Evolutionary conservation across 2,329 filamentous ascomycete species (phyloP).

Genomic region (Thelonectria rubi): DNA sequence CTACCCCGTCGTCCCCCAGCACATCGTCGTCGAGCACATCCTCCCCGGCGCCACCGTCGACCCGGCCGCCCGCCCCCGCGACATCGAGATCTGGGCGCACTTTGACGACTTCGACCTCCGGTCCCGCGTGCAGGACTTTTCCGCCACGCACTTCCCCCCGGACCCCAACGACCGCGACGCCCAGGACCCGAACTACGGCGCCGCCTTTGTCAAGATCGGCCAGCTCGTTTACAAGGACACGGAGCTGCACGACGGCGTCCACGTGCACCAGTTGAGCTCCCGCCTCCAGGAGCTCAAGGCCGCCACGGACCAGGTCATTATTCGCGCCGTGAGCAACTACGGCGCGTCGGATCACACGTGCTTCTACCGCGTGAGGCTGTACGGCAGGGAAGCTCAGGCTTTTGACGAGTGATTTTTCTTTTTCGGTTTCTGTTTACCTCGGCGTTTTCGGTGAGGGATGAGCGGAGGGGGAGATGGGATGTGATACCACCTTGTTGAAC

Average conservation of each 20-base stretch:
- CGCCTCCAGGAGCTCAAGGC: conserved; percentile 59
- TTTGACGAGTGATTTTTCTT: not conserved
- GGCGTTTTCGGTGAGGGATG: not conserved
- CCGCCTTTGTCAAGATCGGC: conserved; percentile 65
- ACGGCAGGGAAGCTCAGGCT: conserved; percentile 47
- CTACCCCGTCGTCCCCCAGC: conserved; percentile 68
- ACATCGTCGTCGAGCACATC: conserved; percentile 79
- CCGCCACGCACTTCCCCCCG: conserved; percentile 52
- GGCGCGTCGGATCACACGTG: conserved; percentile 68
- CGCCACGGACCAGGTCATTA: conserved; percentile 60
- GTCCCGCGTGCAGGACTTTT: conserved; percentile 54
- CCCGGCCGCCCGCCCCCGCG: conserved; percentile 68
- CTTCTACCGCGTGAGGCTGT: conserved; percentile 70
- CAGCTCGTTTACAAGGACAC: conserved; percentile 63
- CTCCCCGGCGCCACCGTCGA: conserved; percentile 68
- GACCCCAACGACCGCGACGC: conserved; percentile 43
- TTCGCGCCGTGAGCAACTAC: conserved; percentile 67
- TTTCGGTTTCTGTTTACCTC: conserved; percentile 7
- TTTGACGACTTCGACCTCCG: conserved; percentile 58
- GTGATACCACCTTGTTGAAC: conserved; percentile 13
- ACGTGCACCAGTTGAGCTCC: conserved; percentile 63
- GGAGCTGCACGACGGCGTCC: conserved; percentile 54
- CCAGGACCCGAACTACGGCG: conserved; percentile 38
- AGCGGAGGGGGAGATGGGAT: not conserved
- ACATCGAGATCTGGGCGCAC: conserved; percentile 75